These are phyloP conservation scores for Alternaria rosae DNA, from an alignment of 2,329 filamentous ascomycete genomes.

Conservation along the genomic window DNA sequence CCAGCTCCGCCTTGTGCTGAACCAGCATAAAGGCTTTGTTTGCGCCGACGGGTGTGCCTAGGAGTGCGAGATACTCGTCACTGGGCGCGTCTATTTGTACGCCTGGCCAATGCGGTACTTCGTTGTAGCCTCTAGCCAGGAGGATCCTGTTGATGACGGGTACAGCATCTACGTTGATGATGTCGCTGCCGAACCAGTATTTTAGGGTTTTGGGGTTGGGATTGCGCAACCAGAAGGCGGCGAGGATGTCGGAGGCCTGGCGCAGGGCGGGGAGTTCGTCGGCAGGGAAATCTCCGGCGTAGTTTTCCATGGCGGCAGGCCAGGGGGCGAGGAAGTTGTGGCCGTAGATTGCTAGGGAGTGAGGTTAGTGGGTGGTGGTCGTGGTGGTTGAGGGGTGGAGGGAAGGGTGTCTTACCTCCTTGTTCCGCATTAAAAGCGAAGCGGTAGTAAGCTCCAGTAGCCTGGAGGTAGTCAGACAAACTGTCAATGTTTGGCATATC, in stretches of 20 bases:
- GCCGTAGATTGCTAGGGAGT: not conserved
- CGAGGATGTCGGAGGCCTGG: not conserved
- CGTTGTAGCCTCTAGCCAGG: not conserved
- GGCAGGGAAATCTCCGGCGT: not conserved
- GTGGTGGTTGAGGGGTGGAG: not conserved
- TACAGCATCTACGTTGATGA: slow-evolving; percentile 8
- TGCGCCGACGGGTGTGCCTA: slow-evolving; percentile 16
- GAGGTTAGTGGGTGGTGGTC: not conserved
- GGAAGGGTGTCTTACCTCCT: not conserved
- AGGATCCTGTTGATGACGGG: not conserved
- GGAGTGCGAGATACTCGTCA: slow-evolving; percentile 11
- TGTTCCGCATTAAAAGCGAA: not conserved
- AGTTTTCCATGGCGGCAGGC: not conserved
- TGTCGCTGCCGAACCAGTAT: not conserved
- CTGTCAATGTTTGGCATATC: not conserved
- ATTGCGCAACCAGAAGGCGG: not conserved
- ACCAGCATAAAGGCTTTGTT: slow-evolving; percentile 6
- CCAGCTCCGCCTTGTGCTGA: slow-evolving; percentile 16
- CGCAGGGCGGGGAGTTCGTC: not conserved
- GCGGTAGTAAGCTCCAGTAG: not conserved
- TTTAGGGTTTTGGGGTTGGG: not conserved
- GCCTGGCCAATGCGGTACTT: slow-evolving; percentile 21
- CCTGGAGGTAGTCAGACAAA: not conserved
- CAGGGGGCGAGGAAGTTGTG: not conserved
- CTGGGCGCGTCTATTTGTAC: slow-evolving; percentile 4